phyloP scores from a whole-genome alignment of 1,139 yeast species.

The Zygoascus meyerae region DNA sequence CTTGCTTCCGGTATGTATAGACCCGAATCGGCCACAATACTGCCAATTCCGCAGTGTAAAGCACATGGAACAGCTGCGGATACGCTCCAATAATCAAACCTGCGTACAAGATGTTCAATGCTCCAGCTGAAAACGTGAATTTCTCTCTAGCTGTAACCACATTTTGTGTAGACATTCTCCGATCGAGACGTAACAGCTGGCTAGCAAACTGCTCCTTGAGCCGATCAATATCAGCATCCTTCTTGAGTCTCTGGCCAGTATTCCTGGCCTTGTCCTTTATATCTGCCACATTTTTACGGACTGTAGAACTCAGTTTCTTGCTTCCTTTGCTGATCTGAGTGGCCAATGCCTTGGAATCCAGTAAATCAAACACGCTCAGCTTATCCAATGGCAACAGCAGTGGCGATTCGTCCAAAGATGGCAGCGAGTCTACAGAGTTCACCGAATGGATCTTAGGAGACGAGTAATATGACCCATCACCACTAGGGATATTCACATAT shows the following conservation, averaged over 20 bases:
- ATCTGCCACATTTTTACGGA: slow-evolving; percentile 28
- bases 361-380: slow-evolving; percentile 30
- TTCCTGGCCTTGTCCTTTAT: slow-evolving; percentile 28
- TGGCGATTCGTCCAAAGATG: slow-evolving; percentile 21
- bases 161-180: slow-evolving; percentile 39
- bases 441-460: slow-evolving; percentile 15
- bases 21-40: slow-evolving; percentile 79
- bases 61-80: slow-evolving; percentile 71
- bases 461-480: background rate
- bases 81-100: slow-evolving; percentile 75
- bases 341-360: slow-evolving; percentile 32
- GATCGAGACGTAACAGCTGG: slow-evolving; percentile 53
- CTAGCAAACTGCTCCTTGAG: slow-evolving; percentile 26
- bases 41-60: slow-evolving; percentile 58
- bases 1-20: slow-evolving; percentile 71
- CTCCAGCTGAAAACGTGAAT: slow-evolving; percentile 68
- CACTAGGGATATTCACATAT: background rate
- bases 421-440: slow-evolving; percentile 20
- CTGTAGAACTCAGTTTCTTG: slow-evolving; percentile 25
- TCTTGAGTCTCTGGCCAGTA: slow-evolving; percentile 25
- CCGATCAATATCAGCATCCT: slow-evolving; percentile 33
- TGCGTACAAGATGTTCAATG: slow-evolving; percentile 59
- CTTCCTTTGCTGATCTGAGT: slow-evolving; percentile 22
- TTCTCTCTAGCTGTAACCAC: slow-evolving; percentile 64
- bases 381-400: slow-evolving; percentile 23